Evolutionary conservation across 306 rosid genomes (phyloP), one percentile per base, ranked within the genome.

Genomic region (Fagus crenata): DNA sequence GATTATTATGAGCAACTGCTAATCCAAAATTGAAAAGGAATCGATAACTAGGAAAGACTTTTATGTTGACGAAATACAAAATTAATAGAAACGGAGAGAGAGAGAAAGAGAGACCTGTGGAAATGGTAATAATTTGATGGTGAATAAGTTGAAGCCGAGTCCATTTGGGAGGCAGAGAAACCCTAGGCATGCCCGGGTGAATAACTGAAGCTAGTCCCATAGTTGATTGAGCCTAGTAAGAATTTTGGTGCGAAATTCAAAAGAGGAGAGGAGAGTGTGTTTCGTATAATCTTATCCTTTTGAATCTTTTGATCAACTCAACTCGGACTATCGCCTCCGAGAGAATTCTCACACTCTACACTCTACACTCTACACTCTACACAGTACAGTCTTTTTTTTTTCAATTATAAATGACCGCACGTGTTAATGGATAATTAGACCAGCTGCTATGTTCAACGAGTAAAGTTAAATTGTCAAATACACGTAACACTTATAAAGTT

Each of bases 151-250:
- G 81, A 37, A 81, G 63, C 32, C 72, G 39, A 32, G 82, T 46
- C 72, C 82, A 85, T 46, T 81, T 86, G 22, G 91, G 78, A 41
- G 84, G 53, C 13, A 58, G 49, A 13, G 88, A 75, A 84, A 77
- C 77, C 70, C 75, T 80, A 75, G 59, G 83, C 28, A 64, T 33
- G 42, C 35, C 42, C 53, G 75, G 55, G 84, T 85, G 78, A 81
- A 89, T 37, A 43, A 87, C 88, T 28, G 96, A 90, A 88, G 95
- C 85, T 53, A 89, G 77, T 73, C 89, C 89, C 97, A 94, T 88
- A 59, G 41, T 68, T 61, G 67, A 41, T 63, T 61, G 60, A 53
- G 74, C 36, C 51, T 15, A 5, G n/a, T 55, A 37, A 65, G 55
- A 12, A 1, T 65, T 15, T 67, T 37, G 72, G 72, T 35, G 40